Percentiles rank a stretch among this genome's conserved stretches.
Evolutionary conservation across 192 early-diverging fungal genomes (phyloP).

Genomic region (Backusella sp.): DNA sequence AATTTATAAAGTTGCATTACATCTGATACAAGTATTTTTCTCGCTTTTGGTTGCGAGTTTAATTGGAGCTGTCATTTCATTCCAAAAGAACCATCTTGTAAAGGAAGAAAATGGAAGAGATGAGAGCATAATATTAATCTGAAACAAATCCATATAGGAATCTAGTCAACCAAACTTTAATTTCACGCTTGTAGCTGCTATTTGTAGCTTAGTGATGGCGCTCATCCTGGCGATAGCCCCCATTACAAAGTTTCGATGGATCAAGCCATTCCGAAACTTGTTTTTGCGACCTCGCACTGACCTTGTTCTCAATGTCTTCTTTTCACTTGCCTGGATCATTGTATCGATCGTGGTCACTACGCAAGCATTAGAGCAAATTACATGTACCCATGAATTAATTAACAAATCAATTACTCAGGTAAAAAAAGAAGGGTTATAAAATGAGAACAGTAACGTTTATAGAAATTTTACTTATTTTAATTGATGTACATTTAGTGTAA

Average conservation of each 20-base stretch:
- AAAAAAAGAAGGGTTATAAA: not conserved
- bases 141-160: not conserved
- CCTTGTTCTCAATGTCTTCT: not conserved
- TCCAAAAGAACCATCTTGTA: not conserved
- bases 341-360: not conserved
- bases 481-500: not conserved
- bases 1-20: not conserved
- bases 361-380: not conserved
- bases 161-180: not conserved
- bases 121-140: not conserved
- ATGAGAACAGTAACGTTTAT: not conserved
- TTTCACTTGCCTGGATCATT: slow-evolving; percentile 1
- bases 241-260: not conserved
- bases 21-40: not conserved
- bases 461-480: not conserved
- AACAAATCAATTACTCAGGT: not conserved
- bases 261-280: not conserved
- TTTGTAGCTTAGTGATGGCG: not conserved
- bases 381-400: not conserved
- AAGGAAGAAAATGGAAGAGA: not conserved
- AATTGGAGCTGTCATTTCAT: not conserved
- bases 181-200: not conserved
- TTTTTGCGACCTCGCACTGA: not conserved
- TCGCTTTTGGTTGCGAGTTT: not conserved
- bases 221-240: not conserved